Evolutionary conservation across 768 basidiomycete species (phyloP), one percentile per base, ranked within the genome.

Genomic region (Pluteus cervinus): DNA sequence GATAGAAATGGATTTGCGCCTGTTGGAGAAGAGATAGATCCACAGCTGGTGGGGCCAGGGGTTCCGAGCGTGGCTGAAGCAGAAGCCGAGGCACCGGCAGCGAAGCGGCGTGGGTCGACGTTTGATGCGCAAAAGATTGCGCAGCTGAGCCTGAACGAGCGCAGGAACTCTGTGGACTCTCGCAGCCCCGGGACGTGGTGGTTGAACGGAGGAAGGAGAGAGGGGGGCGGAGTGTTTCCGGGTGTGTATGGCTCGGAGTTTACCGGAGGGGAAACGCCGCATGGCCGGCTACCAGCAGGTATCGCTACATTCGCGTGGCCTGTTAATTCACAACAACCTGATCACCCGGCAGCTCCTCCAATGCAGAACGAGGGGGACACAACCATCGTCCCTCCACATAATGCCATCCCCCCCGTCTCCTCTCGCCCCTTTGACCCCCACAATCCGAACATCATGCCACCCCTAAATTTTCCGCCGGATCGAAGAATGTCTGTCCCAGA

Each of bases 61-160:
- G 64, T 80, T 30, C 74, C 77, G 14, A 79, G 75, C 42, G 65
- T 61, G 40, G 77, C 77, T 66, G 65, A 65, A 47, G 52, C 76
- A 32, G 77, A 81, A 53, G 47, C 63, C 22, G 80, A 84, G 41
- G 76, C 63, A 6, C 87, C 82, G 24, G 77, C 84, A 12, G 75
- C 81, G 32, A 92, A 92, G 58, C 78, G 89, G 47, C 76, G 89
- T 33, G 83, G 86, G 22, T 92, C 90, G 12, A 76, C 83, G 16
- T 74, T 88, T 48, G 89, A 91, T 48, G 80, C 84, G 6, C 76
- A 78, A 40, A 67, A 81, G 35, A 76, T 91, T 48, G 79, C 81
- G 10, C 79, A 84, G 49, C 66, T 88, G 48, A 81, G 75, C 54
- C 61, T 89, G 47, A 75, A 82, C 52, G 86, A 90, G 54, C 81